Percentiles rank a stretch among this genome's conserved stretches.
These are phyloP conservation scores for Diaporthe citri DNA, from an alignment of 2,329 filamentous ascomycete genomes.

Conservation along the genomic window DNA sequence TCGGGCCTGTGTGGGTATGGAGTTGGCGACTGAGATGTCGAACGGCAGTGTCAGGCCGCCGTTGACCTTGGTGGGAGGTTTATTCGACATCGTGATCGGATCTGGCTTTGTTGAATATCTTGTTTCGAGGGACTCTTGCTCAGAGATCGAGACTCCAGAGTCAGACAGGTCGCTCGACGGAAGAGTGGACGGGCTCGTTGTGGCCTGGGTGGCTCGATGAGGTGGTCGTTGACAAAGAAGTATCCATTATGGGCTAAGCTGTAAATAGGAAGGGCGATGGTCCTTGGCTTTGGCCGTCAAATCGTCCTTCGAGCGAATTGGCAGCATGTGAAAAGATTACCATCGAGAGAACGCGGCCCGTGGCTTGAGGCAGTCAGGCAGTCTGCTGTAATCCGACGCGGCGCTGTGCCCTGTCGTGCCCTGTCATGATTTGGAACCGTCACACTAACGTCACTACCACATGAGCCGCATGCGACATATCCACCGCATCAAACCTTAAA, in stretches of 20 bases:
- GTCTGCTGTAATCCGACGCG: not conserved
- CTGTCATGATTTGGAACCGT: not conserved
- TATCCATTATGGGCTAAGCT: not conserved
- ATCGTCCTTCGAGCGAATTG: not conserved
- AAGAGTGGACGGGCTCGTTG: not conserved
- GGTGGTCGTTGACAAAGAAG: not conserved
- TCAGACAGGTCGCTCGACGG: not conserved
- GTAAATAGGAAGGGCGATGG: not conserved
- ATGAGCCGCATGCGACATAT: constrained; percentile 1
- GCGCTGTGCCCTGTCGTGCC: not conserved
- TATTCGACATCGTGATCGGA: not conserved
- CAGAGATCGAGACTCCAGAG: not conserved
- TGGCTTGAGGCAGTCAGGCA: not conserved
- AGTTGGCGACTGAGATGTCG: not conserved
- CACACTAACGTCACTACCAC: constrained; percentile 9
- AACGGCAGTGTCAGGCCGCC: not conserved
- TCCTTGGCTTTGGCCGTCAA: not conserved
- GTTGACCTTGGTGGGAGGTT: not conserved
- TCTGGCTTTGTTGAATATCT: not conserved
- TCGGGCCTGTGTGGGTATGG: not conserved
- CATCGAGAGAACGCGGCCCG: not conserved
- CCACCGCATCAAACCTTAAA: not conserved
- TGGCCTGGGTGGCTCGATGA: not conserved
- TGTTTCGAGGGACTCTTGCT: too few relatives aligned
- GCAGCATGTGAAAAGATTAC: not conserved